Evolutionary conservation across 2,329 filamentous ascomycete species (phyloP).

Genomic region (Nemania serpens): DNA sequence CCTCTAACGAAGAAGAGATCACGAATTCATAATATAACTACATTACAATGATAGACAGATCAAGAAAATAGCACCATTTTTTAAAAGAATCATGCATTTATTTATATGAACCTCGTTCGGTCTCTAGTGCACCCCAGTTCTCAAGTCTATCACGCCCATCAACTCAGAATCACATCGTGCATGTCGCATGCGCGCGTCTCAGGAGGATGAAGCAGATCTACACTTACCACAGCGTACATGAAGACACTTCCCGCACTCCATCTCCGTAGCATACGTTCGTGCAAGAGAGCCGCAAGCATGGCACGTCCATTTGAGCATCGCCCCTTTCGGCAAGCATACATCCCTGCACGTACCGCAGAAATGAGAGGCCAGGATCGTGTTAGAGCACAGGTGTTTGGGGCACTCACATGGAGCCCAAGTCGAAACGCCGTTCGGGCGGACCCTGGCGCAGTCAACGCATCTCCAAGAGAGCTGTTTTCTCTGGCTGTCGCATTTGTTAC

Average conservation of each 20-base stretch:
- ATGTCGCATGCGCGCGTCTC: too few species aligned
- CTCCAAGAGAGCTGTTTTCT: conserved; percentile 33
- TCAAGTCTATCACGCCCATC: too few species aligned
- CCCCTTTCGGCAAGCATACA: not conserved
- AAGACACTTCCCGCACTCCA: conserved; percentile 25
- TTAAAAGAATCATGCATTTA: too few species aligned
- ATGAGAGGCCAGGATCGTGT: conserved; percentile 14
- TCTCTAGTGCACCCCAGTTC: too few species aligned
- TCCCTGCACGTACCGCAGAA: conserved; percentile 24
- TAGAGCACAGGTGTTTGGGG: conserved; percentile 14
- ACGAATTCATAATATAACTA: too few species aligned
- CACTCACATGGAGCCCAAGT: conserved; percentile 28
- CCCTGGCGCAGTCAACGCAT: conserved; percentile 26
- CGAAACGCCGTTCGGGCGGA: conserved; percentile 18
- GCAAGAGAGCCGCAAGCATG: conserved; percentile 8
- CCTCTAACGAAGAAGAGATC: too few species aligned
- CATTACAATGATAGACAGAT: too few species aligned
- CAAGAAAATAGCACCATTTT: too few species aligned
- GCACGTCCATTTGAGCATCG: conserved; percentile 25
- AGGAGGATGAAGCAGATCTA: too few species aligned
- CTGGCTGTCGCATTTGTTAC: conserved; percentile 25
- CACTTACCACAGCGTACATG: conserved; percentile 26
- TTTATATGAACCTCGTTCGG: too few species aligned
- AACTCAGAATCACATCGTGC: too few species aligned
- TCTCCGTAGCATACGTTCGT: conserved; percentile 8